Conservation (phyloP, 1,284 basidiomycete species). For the Trametes sp. region DNA sequence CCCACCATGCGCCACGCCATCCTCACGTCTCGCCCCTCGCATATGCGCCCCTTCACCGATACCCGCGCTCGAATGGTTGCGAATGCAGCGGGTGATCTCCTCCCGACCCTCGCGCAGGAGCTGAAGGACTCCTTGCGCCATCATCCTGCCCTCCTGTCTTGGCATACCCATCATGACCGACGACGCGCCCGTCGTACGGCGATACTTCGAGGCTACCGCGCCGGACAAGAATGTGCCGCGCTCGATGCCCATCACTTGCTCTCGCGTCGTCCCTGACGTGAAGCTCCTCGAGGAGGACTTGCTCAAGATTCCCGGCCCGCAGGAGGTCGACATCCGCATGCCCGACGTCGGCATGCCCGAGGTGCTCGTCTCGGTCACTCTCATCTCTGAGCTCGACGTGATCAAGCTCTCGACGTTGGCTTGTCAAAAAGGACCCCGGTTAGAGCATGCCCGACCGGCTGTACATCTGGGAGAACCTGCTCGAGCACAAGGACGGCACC, state of each 20-base stretch:
- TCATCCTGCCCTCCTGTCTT: conserved; percentile 54
- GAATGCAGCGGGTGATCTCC: conserved; percentile 53
- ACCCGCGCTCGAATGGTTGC: conserved; percentile 52
- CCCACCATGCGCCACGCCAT: conserved; percentile 55
- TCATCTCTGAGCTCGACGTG: conserved; percentile 31
- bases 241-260: conserved; percentile 47
- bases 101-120: conserved; percentile 51
- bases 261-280: conserved; percentile 42
- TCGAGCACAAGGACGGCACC: conserved; percentile 31
- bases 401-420: conserved; percentile 32
- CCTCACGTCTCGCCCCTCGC: conserved; percentile 46
- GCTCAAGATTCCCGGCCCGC: conserved; percentile 50
- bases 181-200: conserved; percentile 40
- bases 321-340: conserved; percentile 54
- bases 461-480: conserved; percentile 29
- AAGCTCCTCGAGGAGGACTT: conserved; percentile 53
- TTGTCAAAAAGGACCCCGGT: conserved; percentile 37
- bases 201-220: conserved; percentile 50
- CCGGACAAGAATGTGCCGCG: conserved; percentile 43
- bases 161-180: conserved; percentile 47
- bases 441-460: conserved; percentile 48
- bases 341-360: conserved; percentile 44
- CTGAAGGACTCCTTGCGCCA: conserved; percentile 48
- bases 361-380: conserved; percentile 44
- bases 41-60: conserved; percentile 42